Evolutionary conservation across 2,329 filamentous ascomycete species (phyloP), one percentile per base, ranked within the genome.

Genomic region (Myriangium duriaei): DNA sequence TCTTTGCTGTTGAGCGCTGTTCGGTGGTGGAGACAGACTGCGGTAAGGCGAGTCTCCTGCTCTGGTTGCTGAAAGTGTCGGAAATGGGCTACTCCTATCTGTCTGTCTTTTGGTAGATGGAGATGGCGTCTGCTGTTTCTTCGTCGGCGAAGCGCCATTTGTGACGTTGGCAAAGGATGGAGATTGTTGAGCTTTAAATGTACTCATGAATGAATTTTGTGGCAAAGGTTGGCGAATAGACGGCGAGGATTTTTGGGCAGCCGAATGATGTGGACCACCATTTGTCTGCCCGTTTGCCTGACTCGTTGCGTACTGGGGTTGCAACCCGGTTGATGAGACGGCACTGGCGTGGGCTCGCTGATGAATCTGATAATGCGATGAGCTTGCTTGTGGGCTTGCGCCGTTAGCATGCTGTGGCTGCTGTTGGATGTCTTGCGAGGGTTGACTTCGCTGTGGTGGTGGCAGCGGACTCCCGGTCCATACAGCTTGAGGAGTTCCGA

Each of bases 311-410:
- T 36, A 40, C 14, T 24, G 4, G 6, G 34, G 17, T 33, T 7
- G 21, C 21, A 26, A 26, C 7, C 21, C 21, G 7, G 21, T 7
- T 26, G 21, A 26, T 7, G 21, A 26, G 6, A 57, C 47, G 11
- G 56, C 56, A 38, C 47, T 44, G n/a, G 52, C 49, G 39, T 59
- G 56, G 11, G 50, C 51, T 37, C 51, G 46, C 17, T 54, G 51
- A 32, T 57, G 54, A 15, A 55, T 47, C 16, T 55, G 49, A 29
- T 49, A 42, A 39, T 51, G 50, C 21, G 45, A 46, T 4, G 47
- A 30, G 9, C 45, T 40, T 6, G 36, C 32, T 4, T n/a, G n/a
- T n/a, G 28, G 19, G 17, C 39, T 42, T 24, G 49, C 42, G n/a
- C 51, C 50, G 28, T 50, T 51, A 12, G 4, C 17, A n/a, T 17